Percentiles rank a stretch among this genome's conserved stretches.
phyloP scores from a whole-genome alignment of 139 green algal genomes.

The Micractinium conductrix region DNA sequence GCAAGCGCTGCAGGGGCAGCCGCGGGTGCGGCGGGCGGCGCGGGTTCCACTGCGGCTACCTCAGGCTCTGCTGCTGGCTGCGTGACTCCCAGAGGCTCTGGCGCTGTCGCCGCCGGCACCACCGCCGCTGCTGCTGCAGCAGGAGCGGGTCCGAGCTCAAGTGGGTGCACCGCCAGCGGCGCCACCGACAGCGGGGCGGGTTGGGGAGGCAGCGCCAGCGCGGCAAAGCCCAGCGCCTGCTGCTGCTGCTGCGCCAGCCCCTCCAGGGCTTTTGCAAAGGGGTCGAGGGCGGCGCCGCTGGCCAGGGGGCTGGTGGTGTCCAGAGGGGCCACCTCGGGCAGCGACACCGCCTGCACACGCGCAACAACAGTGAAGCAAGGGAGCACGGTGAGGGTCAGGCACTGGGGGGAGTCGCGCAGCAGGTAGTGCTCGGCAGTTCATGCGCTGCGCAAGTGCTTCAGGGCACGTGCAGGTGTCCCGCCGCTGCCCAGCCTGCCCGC shows the following conservation, averaged over 20 bases:
- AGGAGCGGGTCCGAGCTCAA: too few species aligned
- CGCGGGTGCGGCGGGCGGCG: too few species aligned
- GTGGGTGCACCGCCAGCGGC: not conserved
- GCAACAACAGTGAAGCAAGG: too few species aligned
- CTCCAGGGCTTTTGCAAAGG: not conserved
- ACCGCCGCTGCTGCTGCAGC: too few species aligned
- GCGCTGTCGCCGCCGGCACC: not conserved
- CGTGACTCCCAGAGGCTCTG: not conserved
- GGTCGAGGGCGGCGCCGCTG: not conserved
- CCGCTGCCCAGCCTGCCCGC: too few species aligned
- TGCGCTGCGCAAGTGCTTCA: too few species aligned
- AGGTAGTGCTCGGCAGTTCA: too few species aligned
- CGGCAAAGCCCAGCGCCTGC: conserved; percentile 1
- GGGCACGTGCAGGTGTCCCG: too few species aligned
- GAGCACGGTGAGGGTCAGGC: too few species aligned
- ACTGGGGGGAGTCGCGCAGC: not conserved
- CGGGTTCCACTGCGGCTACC: not conserved
- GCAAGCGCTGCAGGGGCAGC: not conserved
- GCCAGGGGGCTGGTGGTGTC: conserved; percentile 21
- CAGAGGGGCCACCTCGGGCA: conserved; percentile 1
- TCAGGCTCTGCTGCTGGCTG: not conserved
- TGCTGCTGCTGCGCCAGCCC: conserved; percentile 10
- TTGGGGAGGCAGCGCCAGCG: not conserved
- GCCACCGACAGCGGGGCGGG: not conserved
- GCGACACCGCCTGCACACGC: not conserved